These are phyloP conservation scores for Suhomyces ambrosiae DNA, from an alignment of 1,139 yeast genomes.

Conservation along the genomic window DNA sequence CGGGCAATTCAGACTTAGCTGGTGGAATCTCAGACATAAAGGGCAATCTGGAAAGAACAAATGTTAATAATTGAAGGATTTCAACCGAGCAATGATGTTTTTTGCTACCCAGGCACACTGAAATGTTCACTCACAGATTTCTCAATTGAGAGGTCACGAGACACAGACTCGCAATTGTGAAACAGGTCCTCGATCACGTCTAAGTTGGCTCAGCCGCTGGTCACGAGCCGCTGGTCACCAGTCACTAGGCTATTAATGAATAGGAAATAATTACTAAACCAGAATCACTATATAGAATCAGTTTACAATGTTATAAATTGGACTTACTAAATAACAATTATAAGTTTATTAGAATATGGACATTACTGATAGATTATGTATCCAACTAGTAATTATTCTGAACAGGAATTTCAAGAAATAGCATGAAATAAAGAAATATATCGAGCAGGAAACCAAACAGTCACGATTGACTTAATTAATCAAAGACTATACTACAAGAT, in stretches of 20 bases:
- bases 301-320: not conserved
- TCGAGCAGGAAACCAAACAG: not conserved
- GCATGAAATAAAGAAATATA: not conserved
- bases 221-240: too few relatives aligned
- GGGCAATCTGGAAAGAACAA: not conserved
- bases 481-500: too few relatives aligned
- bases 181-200: too few relatives aligned
- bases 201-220: not conserved
- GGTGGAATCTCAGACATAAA: slow-evolving; percentile 10
- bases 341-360: not conserved
- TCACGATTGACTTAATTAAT: too few relatives aligned
- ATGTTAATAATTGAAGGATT: not conserved
- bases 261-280: too few relatives aligned
- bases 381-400: not conserved
- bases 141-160: slow-evolving; percentile 4
- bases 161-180: slow-evolving; percentile 2
- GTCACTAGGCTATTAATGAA: too few relatives aligned
- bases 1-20: slow-evolving; percentile 2
- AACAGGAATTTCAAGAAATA: not conserved
- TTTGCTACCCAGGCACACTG: slow-evolving; percentile 5
- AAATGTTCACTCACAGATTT: slow-evolving; percentile 7
- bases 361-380: not conserved
- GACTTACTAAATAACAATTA: not conserved
- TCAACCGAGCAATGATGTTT: slow-evolving; percentile 6
- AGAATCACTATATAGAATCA: too few relatives aligned